Evolutionary conservation across 73 alveolate genomes (phyloP).

Genomic region (Paramecium caudatum): DNA sequence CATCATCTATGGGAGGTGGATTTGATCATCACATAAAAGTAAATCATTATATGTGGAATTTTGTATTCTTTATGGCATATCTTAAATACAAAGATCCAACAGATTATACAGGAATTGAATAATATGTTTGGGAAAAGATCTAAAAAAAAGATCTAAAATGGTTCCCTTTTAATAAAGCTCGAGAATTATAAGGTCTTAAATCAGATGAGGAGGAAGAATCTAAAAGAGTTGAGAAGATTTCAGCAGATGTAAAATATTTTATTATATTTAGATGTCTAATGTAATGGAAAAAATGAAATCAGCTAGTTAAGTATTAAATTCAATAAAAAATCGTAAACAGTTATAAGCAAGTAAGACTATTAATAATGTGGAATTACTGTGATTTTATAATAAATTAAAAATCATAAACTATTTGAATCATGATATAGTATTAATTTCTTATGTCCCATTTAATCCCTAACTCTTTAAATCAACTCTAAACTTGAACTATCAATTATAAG

Average conservation of each 20-base stretch:
- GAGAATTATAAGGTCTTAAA: conserved; percentile 67
- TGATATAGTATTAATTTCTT: too few species aligned
- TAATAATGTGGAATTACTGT: too few species aligned
- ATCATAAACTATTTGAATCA: too few species aligned
- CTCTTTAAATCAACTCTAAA: neutral
- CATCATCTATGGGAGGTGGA: conserved; percentile 68
- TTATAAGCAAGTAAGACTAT: too few species aligned
- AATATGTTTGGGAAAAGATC: conserved; percentile 65
- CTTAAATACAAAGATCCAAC: conserved; percentile 78
- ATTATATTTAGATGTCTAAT: conserved; percentile 29
- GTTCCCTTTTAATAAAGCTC: conserved; percentile 75
- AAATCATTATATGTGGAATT: conserved; percentile 90
- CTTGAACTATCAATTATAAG: neutral
- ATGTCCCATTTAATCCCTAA: too few species aligned
- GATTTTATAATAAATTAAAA: too few species aligned
- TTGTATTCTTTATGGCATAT: conserved; percentile 84
- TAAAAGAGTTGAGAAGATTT: conserved; percentile 2
- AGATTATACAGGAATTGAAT: conserved; percentile 79
- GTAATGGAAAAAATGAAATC: conserved; percentile 53
- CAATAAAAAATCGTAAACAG: neutral
- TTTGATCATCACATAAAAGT: conserved; percentile 78
- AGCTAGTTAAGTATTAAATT: conserved; percentile 33
- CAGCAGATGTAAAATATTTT: conserved; percentile 11
- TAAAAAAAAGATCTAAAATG: conserved; percentile 69
- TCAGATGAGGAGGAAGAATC: conserved; percentile 74